Evolutionary conservation across 2,329 filamentous ascomycete species (phyloP).

Genomic region (Cephalotrichum gorgonifer): DNA sequence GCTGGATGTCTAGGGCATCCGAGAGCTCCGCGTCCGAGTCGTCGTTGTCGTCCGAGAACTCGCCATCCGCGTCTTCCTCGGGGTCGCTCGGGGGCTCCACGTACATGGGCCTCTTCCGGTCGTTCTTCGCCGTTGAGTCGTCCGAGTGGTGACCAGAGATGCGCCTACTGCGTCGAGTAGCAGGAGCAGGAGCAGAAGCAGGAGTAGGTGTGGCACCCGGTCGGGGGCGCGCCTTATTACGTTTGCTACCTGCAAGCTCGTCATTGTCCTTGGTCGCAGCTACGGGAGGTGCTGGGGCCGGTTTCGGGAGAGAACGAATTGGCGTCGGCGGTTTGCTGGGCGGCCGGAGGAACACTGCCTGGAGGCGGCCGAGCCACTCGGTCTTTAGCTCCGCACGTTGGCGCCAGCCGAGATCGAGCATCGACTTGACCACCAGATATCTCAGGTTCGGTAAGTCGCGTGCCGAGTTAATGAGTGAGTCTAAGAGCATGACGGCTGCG

Average conservation of each 20-base stretch:
- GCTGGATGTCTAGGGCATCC: not conserved
- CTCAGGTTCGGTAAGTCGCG: conserved; percentile 56
- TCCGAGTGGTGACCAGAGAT: conserved; percentile 19
- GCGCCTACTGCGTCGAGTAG: conserved; percentile 12
- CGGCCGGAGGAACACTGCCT: conserved; percentile 51
- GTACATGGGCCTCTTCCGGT: not conserved
- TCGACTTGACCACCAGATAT: conserved; percentile 61
- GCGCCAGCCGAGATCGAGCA: conserved; percentile 72
- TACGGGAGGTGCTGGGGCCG: too few species aligned
- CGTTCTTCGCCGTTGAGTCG: conserved; percentile 1
- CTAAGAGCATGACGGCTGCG: conserved; percentile 67
- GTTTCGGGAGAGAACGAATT: conserved; percentile 25
- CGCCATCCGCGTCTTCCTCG: conserved; percentile 7
- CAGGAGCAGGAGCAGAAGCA: too few species aligned
- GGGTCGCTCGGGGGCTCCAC: conserved; percentile 6
- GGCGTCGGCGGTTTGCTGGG: conserved; percentile 27
- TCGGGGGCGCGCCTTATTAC: not conserved
- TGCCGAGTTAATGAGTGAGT: conserved; percentile 66
- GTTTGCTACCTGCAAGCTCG: not conserved
- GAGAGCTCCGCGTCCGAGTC: conserved; percentile 6
- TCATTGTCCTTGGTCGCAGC: not conserved
- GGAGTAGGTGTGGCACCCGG: too few species aligned
- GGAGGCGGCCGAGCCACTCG: conserved; percentile 64
- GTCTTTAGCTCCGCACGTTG: conserved; percentile 70
- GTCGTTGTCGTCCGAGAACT: conserved; percentile 2